These are phyloP conservation scores for Neobulgaria alba DNA, from an alignment of 2,329 filamentous ascomycete species.

Conservation along the genomic window DNA sequence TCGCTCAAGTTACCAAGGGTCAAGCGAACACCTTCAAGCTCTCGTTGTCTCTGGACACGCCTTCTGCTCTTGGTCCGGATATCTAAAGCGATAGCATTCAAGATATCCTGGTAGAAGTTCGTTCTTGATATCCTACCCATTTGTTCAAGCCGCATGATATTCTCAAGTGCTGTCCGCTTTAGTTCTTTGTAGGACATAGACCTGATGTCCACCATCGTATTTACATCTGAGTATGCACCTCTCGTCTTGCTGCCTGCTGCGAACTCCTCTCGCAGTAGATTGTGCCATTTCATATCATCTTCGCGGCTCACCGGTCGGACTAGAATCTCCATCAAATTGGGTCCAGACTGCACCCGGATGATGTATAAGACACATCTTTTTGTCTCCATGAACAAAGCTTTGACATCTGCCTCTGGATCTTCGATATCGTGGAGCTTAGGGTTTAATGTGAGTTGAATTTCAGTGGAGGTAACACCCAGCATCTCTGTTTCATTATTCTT, in stretches of 20 bases:
- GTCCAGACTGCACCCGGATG: constrained; percentile 87
- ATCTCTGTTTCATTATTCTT: constrained; percentile 96
- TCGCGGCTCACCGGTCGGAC: constrained; percentile 80
- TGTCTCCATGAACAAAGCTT: constrained; percentile 94
- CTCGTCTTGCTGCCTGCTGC: constrained; percentile 56
- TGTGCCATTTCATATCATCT: constrained; percentile 83
- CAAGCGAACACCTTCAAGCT: constrained; percentile 74
- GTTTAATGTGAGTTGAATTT: constrained; percentile 85
- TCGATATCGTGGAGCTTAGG: constrained; percentile 84
- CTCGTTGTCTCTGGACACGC: constrained; percentile 81
- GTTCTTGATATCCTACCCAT: constrained; percentile 75
- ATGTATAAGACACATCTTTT: constrained; percentile 97
- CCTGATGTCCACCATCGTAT: constrained; percentile 78
- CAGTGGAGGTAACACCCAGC: constrained; percentile 67
- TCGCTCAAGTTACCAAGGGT: constrained; percentile 70
- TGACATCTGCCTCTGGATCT: constrained; percentile 86
- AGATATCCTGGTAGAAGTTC: constrained; percentile 94
- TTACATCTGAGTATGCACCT: constrained; percentile 82
- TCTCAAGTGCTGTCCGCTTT: constrained; percentile 88
- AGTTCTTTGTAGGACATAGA: constrained; percentile 84
- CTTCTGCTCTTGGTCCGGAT: constrained; percentile 95
- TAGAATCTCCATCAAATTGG: constrained; percentile 90
- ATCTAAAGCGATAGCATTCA: constrained; percentile 93
- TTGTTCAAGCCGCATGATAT: constrained; percentile 82
- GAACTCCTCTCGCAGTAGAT: constrained; percentile 76